Conservation (phyloP, 306 rosid species). For the Echinosophora koreensis region DNA sequence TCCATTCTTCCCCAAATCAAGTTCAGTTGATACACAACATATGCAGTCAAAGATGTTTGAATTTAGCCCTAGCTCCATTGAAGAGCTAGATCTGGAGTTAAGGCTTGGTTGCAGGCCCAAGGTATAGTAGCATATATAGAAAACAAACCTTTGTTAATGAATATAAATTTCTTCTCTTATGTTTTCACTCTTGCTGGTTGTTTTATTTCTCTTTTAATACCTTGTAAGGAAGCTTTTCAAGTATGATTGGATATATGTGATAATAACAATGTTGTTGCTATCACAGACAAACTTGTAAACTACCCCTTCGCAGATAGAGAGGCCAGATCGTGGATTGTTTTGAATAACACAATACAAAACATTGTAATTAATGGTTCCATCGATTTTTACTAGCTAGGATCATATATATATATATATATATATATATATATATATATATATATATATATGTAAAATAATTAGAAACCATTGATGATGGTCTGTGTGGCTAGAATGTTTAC, state of each 20-base stretch:
- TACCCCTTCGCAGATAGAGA: slow-evolving; percentile 30
- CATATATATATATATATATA: no score
- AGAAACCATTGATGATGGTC: no score
- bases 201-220: slow-evolving; percentile 29
- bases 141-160: slow-evolving; percentile 3
- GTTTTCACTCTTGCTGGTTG: slow-evolving; percentile 4
- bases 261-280: slow-evolving; percentile 16
- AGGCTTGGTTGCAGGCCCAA: slow-evolving; percentile 51
- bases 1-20: slow-evolving; percentile 53
- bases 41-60: slow-evolving; percentile 31
- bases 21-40: slow-evolving; percentile 32
- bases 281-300: slow-evolving; percentile 32
- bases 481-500: neutral
- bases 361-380: slow-evolving; percentile 35
- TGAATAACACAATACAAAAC: slow-evolving; percentile 20
- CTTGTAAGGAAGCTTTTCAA: slow-evolving; percentile 28
- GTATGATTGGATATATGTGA: slow-evolving; percentile 43
- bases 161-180: slow-evolving; percentile 13
- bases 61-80: slow-evolving; percentile 37
- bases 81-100: slow-evolving; percentile 52
- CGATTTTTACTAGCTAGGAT: slow-evolving; percentile 41
- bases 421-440: no score
- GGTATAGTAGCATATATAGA: slow-evolving; percentile 40
- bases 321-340: slow-evolving; percentile 34
- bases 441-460: slow-evolving; percentile 11